These are phyloP conservation scores for Nemania serpens DNA, from an alignment of 2,329 filamentous ascomycete species.

Conservation along the genomic window DNA sequence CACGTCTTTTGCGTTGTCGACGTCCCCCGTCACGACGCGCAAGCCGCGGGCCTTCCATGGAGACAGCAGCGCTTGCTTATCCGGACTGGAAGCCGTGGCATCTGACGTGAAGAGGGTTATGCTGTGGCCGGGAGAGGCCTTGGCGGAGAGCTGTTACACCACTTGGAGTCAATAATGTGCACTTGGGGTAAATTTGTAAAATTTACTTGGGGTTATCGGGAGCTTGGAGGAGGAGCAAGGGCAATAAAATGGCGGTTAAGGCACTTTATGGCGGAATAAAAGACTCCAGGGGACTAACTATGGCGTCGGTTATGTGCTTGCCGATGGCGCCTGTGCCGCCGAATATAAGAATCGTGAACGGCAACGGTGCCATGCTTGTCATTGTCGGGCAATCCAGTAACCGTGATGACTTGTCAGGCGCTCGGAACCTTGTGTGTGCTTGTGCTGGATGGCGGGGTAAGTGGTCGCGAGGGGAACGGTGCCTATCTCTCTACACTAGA, in stretches of 20 bases:
- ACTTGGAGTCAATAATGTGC: too few relatives aligned
- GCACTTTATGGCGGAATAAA: too few relatives aligned
- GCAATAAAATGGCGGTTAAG: too few relatives aligned
- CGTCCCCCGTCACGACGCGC: conserved; percentile 59
- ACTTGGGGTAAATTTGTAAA: too few relatives aligned
- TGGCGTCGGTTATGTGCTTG: conserved; percentile 42
- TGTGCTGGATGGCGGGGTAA: neutral
- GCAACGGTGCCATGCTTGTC: conserved; percentile 30
- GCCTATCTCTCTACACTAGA: too few relatives aligned
- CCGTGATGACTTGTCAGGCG: neutral
- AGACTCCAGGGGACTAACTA: conserved; percentile 12
- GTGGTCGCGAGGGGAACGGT: neutral
- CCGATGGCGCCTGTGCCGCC: conserved; percentile 44
- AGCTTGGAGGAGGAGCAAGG: too few relatives aligned
- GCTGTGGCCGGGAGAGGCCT: conserved; percentile 38
- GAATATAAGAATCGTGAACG: conserved; percentile 41
- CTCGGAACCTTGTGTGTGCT: too few relatives aligned
- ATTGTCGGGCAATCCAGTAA: conserved; percentile 1
- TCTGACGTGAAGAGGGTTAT: conserved; percentile 60
- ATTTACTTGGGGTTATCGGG: too few relatives aligned
- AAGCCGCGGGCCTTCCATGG: conserved; percentile 51
- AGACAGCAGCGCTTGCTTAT: conserved; percentile 53
- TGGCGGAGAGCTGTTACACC: conserved; percentile 32
- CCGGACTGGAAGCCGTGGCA: conserved; percentile 48
- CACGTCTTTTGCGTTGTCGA: conserved; percentile 55